phyloP scores from a whole-genome alignment of 2,329 filamentous ascomycete species.

The Fusarium sp. region DNA sequence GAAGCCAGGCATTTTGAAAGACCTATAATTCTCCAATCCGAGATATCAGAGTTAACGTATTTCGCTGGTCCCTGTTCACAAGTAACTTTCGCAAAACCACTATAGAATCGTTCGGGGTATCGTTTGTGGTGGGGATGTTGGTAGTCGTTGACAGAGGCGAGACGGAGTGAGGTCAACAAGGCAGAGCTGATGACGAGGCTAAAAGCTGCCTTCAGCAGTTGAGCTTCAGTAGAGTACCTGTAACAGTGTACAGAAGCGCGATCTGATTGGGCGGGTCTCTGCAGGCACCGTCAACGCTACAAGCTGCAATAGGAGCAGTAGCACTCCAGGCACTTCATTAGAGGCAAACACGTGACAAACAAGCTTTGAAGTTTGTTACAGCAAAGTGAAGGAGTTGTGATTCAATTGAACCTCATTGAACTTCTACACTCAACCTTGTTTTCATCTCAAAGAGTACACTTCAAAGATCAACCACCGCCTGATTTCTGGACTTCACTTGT shows the following conservation, averaged over 20 bases:
- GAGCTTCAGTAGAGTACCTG: slow-evolving; percentile 41
- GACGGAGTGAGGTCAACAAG: slow-evolving; percentile 43
- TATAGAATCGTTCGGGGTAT: slow-evolving; percentile 35
- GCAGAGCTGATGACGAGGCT: slow-evolving; percentile 66
- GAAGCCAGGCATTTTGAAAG: slow-evolving; percentile 86
- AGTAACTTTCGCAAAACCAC: slow-evolving; percentile 18
- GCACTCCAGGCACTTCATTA: slow-evolving; percentile 1
- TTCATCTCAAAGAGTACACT: not conserved
- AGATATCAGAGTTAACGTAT: slow-evolving; percentile 14
- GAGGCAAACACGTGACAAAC: slow-evolving; percentile 45
- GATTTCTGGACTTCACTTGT: slow-evolving; percentile 11
- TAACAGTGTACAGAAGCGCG: slow-evolving; percentile 7
- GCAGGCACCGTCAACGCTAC: not conserved
- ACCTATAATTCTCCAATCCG: slow-evolving; percentile 28
- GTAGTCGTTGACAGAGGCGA: slow-evolving; percentile 29
- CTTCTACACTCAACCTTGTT: not conserved
- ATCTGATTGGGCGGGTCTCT: slow-evolving; percentile 44
- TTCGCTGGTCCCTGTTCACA: not conserved
- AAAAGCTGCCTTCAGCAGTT: slow-evolving; percentile 60
- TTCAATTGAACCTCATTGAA: not conserved
- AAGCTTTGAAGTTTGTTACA: slow-evolving; percentile 36
- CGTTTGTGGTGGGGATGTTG: slow-evolving; percentile 39
- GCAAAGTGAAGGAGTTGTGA: slow-evolving; percentile 7
- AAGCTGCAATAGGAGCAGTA: not conserved
- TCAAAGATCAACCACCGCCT: slow-evolving; percentile 5